Conservation (phyloP, 129 eudicot species). For the Helianthus tuberosus region DNA sequence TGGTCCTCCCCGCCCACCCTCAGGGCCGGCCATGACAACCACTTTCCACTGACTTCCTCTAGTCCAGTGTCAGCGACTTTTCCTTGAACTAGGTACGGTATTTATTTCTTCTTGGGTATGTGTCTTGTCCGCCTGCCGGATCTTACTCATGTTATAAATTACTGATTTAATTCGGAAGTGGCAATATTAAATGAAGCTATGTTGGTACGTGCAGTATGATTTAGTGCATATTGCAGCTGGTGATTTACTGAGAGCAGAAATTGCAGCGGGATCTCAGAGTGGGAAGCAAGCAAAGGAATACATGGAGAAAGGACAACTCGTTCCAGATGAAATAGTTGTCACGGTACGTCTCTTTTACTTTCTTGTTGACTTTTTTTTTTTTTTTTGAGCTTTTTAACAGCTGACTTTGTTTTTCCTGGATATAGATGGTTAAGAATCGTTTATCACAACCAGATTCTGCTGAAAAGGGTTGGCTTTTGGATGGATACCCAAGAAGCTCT, state of each 20-base stretch:
- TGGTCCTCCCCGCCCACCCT: no score
- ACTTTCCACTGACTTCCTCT: not conserved
- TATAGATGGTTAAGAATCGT: slow-evolving; percentile 94
- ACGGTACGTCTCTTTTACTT: slow-evolving; percentile 49
- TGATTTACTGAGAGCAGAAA: slow-evolving; percentile 87
- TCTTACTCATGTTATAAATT: not conserved
- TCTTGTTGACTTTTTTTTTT: not conserved
- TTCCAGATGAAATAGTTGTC: slow-evolving; percentile 91
- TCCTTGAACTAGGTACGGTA: not conserved
- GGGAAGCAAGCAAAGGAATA: slow-evolving; percentile 86
- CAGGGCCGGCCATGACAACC: no score
- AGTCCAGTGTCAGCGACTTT: not conserved
- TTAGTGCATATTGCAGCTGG: slow-evolving; percentile 96
- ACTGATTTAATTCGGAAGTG: slow-evolving; percentile 2
- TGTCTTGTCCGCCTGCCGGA: not conserved
- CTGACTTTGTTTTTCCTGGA: slow-evolving; percentile 17
- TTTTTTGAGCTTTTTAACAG: not conserved
- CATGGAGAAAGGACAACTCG: slow-evolving; percentile 93
- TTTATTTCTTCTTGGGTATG: not conserved
- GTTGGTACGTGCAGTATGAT: slow-evolving; percentile 72
- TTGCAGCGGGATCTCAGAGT: slow-evolving; percentile 83
- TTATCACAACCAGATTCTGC: slow-evolving; percentile 67
- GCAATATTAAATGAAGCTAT: slow-evolving; percentile 20
- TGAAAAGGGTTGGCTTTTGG: slow-evolving; percentile 97
- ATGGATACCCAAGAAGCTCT: slow-evolving; percentile 92